These are phyloP conservation scores for Botrytis pseudocinerea DNA, from an alignment of 2,329 filamentous ascomycete genomes.

Conservation along the genomic window DNA sequence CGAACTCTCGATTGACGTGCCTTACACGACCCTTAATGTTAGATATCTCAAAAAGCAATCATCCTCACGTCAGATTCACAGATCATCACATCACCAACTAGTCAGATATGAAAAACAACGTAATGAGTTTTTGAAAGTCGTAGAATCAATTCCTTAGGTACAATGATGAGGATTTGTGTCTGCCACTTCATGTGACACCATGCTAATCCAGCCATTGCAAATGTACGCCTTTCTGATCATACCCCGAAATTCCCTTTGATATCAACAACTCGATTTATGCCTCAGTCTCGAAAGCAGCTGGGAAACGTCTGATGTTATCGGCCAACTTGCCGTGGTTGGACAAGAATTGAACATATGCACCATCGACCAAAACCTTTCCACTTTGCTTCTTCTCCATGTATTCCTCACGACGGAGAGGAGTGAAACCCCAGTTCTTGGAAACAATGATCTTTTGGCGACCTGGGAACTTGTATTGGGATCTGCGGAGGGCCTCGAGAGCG, in stretches of 20 bases:
- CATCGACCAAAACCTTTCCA: constrained; percentile 92
- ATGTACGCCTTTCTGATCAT: constrained; percentile 36
- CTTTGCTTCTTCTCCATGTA: constrained; percentile 94
- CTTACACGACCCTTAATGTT: not conserved
- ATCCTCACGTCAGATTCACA: not conserved
- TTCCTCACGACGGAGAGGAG: constrained; percentile 94
- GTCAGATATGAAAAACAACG: not conserved
- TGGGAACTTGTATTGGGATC: constrained; percentile 99
- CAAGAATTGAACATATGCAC: constrained; percentile 99
- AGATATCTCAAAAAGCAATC: not conserved
- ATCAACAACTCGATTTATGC: constrained; percentile 34
- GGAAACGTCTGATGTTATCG: constrained; percentile 92
- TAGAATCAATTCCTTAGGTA: constrained; percentile 39
- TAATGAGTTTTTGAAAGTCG: constrained; percentile 29
- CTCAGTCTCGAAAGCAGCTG: constrained; percentile 71
- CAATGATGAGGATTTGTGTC: constrained; percentile 35
- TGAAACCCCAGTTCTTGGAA: constrained; percentile 99
- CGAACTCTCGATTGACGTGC: not conserved
- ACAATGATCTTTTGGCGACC: constrained; percentile 99
- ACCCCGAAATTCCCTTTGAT: constrained; percentile 20
- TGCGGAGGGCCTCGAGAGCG: constrained; percentile 97
- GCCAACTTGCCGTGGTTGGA: constrained; percentile 85
- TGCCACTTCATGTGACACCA: constrained; percentile 26
- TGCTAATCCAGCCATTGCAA: constrained; percentile 37
- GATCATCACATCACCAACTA: constrained; percentile 5